Evolutionary conservation across 306 rosid genomes (phyloP).

Genomic region (Hippophae tibetana): DNA sequence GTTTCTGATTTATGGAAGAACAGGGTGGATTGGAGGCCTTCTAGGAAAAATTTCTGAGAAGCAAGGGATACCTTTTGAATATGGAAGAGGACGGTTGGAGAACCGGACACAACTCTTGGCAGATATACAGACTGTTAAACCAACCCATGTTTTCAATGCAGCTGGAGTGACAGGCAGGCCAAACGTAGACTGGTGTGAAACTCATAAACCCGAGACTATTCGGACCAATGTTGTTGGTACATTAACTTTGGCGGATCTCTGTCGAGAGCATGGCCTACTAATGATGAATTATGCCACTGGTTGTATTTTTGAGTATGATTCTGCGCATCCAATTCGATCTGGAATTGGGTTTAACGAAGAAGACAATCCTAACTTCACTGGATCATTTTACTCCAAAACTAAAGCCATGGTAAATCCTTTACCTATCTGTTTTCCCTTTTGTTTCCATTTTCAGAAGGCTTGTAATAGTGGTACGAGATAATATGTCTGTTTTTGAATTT

Average conservation of each 20-base stretch:
- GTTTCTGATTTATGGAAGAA: constrained; percentile 43
- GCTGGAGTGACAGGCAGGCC: constrained; percentile 39
- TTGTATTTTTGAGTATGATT: constrained; percentile 34
- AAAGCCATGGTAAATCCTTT: constrained; percentile 34
- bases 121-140: constrained; percentile 33
- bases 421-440: neutral
- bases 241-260: constrained; percentile 36
- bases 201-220: constrained; percentile 36
- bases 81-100: constrained; percentile 37
- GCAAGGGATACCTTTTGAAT: constrained; percentile 32
- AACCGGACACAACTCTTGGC: constrained; percentile 34
- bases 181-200: constrained; percentile 52
- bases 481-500: constrained; percentile 4
- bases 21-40: constrained; percentile 51
- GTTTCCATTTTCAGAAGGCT: constrained; percentile 8
- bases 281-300: constrained; percentile 40
- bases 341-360: constrained; percentile 37
- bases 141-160: constrained; percentile 51
- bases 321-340: constrained; percentile 23
- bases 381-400: constrained; percentile 39
- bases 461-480: neutral
- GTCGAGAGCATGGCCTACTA: constrained; percentile 33
- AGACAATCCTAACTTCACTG: constrained; percentile 23
- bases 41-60: constrained; percentile 43
- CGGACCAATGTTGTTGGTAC: constrained; percentile 32